Evolutionary conservation across 2,329 filamentous ascomycete genomes (phyloP).

Genomic region (Xenoacremonium recifei): DNA sequence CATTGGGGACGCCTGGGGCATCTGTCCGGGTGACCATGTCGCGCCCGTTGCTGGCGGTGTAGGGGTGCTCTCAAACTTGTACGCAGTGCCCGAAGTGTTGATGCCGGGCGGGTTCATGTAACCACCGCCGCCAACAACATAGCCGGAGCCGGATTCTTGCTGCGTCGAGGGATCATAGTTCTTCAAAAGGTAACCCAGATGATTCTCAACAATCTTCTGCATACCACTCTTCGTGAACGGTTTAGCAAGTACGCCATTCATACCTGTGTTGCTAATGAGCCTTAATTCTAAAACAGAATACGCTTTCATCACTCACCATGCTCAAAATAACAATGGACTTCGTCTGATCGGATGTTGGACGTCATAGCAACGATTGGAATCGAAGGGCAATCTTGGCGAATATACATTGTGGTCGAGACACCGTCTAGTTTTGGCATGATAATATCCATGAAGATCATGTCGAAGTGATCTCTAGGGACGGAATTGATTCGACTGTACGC

Average conservation of each 20-base stretch:
- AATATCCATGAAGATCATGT: slow-evolving; percentile 84
- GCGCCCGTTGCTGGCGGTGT: slow-evolving; percentile 49
- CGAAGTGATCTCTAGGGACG: slow-evolving; percentile 48
- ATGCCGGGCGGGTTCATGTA: slow-evolving; percentile 33
- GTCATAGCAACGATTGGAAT: slow-evolving; percentile 98
- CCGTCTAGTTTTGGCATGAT: slow-evolving; percentile 97
- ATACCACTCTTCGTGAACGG: slow-evolving; percentile 91
- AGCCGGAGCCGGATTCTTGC: slow-evolving; percentile 35
- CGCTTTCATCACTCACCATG: slow-evolving; percentile 67
- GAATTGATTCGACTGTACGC: slow-evolving; percentile 80
- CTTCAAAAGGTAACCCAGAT: slow-evolving; percentile 80
- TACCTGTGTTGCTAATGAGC: slow-evolving; percentile 57
- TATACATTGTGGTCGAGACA: slow-evolving; percentile 90
- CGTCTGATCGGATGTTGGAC: slow-evolving; percentile 93
- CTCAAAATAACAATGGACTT: slow-evolving; percentile 95
- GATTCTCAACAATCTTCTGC: slow-evolving; percentile 82
- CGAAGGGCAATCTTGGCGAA: slow-evolving; percentile 78
- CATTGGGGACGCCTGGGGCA: slow-evolving; percentile 49
- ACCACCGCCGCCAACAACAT: slow-evolving; percentile 31
- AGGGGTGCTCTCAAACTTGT: slow-evolving; percentile 57
- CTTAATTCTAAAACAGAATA: background rate
- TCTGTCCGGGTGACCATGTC: slow-evolving; percentile 52
- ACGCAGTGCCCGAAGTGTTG: slow-evolving; percentile 20
- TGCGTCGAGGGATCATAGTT: slow-evolving; percentile 48
- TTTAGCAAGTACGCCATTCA: slow-evolving; percentile 97